Base-by-base conservation (phyloP, 2,329 filamentous ascomycete genomes). In the Fusarium nisikadoi region DNA sequence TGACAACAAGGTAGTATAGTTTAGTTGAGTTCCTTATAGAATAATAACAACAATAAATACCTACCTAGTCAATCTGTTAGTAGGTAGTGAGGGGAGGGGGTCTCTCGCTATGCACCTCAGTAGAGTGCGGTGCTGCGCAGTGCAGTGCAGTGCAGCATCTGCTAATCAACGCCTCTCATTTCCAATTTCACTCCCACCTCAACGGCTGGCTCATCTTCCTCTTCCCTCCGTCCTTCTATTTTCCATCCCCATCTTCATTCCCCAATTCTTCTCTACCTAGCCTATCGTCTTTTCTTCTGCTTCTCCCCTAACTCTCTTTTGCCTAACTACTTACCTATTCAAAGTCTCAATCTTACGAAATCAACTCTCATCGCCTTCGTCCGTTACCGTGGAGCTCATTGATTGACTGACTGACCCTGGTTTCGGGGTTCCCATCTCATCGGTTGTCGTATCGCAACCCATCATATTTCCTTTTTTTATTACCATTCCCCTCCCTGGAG, bases 401-500 rank as follows among this genome's bases (percentile, higher is more conserved):
- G 35, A 43, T 73, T 54, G 58, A 56, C 53, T 54, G 58, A 56
- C 53, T 46, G 53, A 74, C 70, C 75, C 72, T 70, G 58, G 62
- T 47, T 72, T 68, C 60, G 33, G 56, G 64, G 63, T 56, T 60
- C 63, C 59, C 33, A 64, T 39, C 64, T 27, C 63, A 64, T 68
- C 57, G 64, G 50, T 35, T 56, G 43, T 45, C 47, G 62, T 60
- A 46, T 62, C 47, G 65, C 60, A 68, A 49, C 49, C 53, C 42
- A 42, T 61, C 46, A 63, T 62, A 68, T 68, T 68, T 68, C 58
- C 63, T 71, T 67, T 76, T 76, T 77, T 77, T 63, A 76, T 77
- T 77, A 72, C 75, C 56, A 74, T 75, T 74, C 43, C 73, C 70
- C 75, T 77, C 75, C 75, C 75, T 75, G 61, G 57, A 64, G 65